Evolutionary conservation across 2,329 filamentous ascomycete genomes (phyloP).

Genomic region (Aspergillus fumigatiaffinis): DNA sequence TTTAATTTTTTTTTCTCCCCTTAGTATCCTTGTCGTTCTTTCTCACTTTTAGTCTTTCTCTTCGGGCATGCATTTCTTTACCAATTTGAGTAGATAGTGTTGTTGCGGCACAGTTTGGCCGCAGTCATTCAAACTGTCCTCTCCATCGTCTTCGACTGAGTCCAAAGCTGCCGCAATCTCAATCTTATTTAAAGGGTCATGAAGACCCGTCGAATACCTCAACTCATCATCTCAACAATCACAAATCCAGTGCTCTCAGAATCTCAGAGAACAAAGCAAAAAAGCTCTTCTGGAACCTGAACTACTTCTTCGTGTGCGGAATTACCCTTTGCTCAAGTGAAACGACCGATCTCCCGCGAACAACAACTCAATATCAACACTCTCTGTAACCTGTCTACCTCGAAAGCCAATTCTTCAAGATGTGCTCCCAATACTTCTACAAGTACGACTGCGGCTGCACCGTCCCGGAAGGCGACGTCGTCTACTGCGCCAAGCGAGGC

Average conservation of each 20-base stretch:
- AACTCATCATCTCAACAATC: slow-evolving; percentile 11
- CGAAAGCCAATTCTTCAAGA: slow-evolving; percentile 12
- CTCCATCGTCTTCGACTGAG: slow-evolving; percentile 13
- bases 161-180: slow-evolving; percentile 12
- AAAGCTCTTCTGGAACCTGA: not conserved
- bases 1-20: slow-evolving; percentile 4
- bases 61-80: slow-evolving; percentile 4
- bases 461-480: slow-evolving; percentile 30
- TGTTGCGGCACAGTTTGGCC: slow-evolving; percentile 19
- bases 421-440: slow-evolving; percentile 37
- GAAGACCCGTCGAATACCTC: slow-evolving; percentile 11
- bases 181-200: slow-evolving; percentile 23
- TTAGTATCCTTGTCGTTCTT: slow-evolving; percentile 10
- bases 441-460: slow-evolving; percentile 37
- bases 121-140: slow-evolving; percentile 8
- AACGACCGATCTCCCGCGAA: slow-evolving; percentile 1
- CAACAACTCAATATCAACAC: not conserved
- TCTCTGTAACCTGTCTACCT: not conserved
- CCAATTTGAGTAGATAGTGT: slow-evolving; percentile 15
- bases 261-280: not conserved
- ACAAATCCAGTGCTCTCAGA: not conserved
- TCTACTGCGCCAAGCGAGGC: slow-evolving; percentile 32
- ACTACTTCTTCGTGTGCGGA: not conserved
- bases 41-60: slow-evolving; percentile 2
- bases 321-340: not conserved